Conservation (phyloP, 2,329 filamentous ascomycete species). For the Sclerotinia minor region DNA sequence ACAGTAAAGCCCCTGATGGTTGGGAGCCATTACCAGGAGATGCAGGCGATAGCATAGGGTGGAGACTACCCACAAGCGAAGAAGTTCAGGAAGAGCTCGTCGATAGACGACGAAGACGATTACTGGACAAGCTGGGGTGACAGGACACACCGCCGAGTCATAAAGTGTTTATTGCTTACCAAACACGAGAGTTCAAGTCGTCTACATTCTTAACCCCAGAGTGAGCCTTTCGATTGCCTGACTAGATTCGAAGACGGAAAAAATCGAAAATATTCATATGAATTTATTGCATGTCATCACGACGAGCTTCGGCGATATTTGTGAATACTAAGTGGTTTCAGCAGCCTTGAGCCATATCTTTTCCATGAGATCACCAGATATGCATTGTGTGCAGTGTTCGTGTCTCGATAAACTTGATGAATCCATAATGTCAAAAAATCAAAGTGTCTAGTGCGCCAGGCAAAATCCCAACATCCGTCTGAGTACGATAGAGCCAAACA, state of each 20-base stretch:
- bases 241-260: neutral
- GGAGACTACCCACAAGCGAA: constrained; percentile 81
- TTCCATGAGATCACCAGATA: neutral
- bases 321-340: neutral
- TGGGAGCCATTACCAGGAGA: constrained; percentile 91
- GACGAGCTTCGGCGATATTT: neutral
- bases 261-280: neutral
- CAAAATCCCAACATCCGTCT: neutral
- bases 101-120: constrained; percentile 76
- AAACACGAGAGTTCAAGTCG: neutral
- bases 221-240: neutral
- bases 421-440: neutral
- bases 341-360: neutral
- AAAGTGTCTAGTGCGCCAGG: neutral
- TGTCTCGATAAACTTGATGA: neutral
- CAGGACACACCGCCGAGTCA: neutral
- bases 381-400: neutral
- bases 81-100: constrained; percentile 95
- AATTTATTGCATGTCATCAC: neutral
- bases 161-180: neutral
- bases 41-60: constrained; percentile 75
- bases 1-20: constrained; percentile 60
- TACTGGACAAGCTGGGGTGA: constrained; percentile 69
- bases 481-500: neutral
- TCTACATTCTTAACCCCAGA: neutral